These are phyloP conservation scores for Colletotrichum gloeosporioides DNA, from an alignment of 2,329 filamentous ascomycete genomes.

Conservation along the genomic window DNA sequence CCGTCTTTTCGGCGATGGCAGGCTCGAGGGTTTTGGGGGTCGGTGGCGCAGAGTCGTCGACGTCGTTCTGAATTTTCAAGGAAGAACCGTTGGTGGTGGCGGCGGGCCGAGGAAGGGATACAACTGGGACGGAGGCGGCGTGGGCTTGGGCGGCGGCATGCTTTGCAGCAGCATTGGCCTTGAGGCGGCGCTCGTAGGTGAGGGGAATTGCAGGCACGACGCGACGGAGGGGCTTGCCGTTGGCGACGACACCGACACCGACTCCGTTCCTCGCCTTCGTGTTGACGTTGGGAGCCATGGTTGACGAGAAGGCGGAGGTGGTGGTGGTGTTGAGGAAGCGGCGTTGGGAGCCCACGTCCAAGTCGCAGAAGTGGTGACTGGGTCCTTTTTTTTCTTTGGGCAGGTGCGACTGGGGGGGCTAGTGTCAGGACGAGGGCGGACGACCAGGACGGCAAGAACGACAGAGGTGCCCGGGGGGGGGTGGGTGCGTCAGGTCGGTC, in stretches of 20 bases:
- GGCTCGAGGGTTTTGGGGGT: slow-evolving; percentile 17
- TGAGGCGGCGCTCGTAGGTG: slow-evolving; percentile 35
- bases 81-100: slow-evolving; percentile 25
- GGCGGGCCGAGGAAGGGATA: slow-evolving; percentile 4
- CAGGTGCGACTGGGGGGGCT: neutral
- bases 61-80: slow-evolving; percentile 21
- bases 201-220: slow-evolving; percentile 44
- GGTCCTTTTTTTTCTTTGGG: neutral
- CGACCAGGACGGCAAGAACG: neutral
- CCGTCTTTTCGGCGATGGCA: neutral
- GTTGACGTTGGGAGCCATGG: slow-evolving; percentile 21
- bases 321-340: slow-evolving; percentile 1
- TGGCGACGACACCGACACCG: slow-evolving; percentile 5
- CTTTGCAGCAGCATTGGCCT: slow-evolving; percentile 34
- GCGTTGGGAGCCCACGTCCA: slow-evolving; percentile 4
- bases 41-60: slow-evolving; percentile 5
- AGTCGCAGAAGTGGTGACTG: neutral
- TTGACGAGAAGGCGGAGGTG: slow-evolving; percentile 3
- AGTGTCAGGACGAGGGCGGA: neutral
- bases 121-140: slow-evolving; percentile 14
- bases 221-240: slow-evolving; percentile 27
- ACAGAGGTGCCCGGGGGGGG: neutral
- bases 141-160: slow-evolving; percentile 34
- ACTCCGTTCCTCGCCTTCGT: slow-evolving; percentile 19
- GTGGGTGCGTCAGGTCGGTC: neutral